These are phyloP conservation scores for Graphilbum ipis-grandicollis DNA, from an alignment of 2,329 filamentous ascomycete genomes.

Conservation along the genomic window DNA sequence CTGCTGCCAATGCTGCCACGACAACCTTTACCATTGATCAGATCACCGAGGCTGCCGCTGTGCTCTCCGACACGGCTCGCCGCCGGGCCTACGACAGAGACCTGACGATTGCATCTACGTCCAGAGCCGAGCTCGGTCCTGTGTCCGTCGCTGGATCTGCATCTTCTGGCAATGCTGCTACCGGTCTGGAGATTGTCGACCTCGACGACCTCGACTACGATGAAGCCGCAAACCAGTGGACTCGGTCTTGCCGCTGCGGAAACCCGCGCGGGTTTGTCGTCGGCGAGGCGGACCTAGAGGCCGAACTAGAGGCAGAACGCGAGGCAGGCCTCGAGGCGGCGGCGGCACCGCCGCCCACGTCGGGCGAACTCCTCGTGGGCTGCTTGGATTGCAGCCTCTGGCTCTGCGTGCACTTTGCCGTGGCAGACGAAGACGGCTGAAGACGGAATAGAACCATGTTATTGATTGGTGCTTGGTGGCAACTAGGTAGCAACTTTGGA, in stretches of 20 bases:
- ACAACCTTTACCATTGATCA: slow-evolving; percentile 39
- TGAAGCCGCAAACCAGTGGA: slow-evolving; percentile 26
- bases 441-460: not conserved
- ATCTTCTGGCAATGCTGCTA: slow-evolving; percentile 14
- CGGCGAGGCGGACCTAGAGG: slow-evolving; percentile 40
- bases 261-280: slow-evolving; percentile 43
- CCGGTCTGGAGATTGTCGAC: slow-evolving; percentile 45
- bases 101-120: slow-evolving; percentile 16
- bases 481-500: too few species aligned
- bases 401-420: slow-evolving; percentile 45
- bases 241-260: slow-evolving; percentile 43
- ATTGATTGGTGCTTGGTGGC: too few species aligned
- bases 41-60: slow-evolving; percentile 40
- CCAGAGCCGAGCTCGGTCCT: slow-evolving; percentile 4
- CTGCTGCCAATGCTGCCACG: not conserved
- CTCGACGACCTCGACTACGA: slow-evolving; percentile 45
- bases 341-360: slow-evolving; percentile 22
- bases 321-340: not conserved
- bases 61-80: slow-evolving; percentile 31
- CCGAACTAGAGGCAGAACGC: slow-evolving; percentile 15
- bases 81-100: slow-evolving; percentile 36
- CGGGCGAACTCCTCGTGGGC: slow-evolving; percentile 43
- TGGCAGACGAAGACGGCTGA: slow-evolving; percentile 11
- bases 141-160: slow-evolving; percentile 6
- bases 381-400: slow-evolving; percentile 51